These are phyloP conservation scores for Chenopodium quinoa DNA, from an alignment of 148 eudicot genomes.

Conservation along the genomic window DNA sequence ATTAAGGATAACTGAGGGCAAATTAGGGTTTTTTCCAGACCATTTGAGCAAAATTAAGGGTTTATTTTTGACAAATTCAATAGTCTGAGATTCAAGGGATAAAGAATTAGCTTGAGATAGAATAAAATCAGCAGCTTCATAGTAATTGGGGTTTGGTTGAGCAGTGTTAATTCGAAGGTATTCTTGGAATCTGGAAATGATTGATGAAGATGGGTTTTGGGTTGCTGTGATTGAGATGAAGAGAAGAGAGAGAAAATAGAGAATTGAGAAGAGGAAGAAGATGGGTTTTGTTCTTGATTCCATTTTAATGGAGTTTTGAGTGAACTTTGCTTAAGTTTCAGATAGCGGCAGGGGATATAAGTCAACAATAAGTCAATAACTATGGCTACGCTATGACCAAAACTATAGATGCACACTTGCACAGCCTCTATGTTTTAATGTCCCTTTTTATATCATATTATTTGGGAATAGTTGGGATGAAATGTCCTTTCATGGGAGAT, in stretches of 20 bases:
- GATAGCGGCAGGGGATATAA: neutral
- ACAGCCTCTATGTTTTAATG: too few species aligned
- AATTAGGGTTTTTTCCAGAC: conserved; percentile 57
- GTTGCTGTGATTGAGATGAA: too few species aligned
- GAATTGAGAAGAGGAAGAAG: too few species aligned
- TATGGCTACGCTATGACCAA: too few species aligned
- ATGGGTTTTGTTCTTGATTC: neutral
- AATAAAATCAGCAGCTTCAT: conserved; percentile 62
- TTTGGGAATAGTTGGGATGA: too few species aligned
- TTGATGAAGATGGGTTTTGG: too few species aligned
- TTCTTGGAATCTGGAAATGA: conserved; percentile 66
- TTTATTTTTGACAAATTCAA: conserved; percentile 65
- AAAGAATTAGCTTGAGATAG: conserved; percentile 60
- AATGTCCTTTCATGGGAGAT: too few species aligned
- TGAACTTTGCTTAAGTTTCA: neutral
- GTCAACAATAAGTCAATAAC: too few species aligned
- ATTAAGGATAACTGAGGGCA: conserved; percentile 68
- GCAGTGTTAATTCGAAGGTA: conserved; percentile 85
- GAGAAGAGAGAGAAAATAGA: too few species aligned
- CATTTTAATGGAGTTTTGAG: conserved; percentile 5
- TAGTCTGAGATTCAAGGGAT: conserved; percentile 54
- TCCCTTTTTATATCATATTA: too few species aligned
- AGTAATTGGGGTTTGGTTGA: conserved; percentile 74
- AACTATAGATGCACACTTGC: too few species aligned
- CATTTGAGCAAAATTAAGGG: conserved; percentile 79